phyloP scores from a whole-genome alignment of 225 moss, liverwort and hornwort species.

The Asterella californica region DNA sequence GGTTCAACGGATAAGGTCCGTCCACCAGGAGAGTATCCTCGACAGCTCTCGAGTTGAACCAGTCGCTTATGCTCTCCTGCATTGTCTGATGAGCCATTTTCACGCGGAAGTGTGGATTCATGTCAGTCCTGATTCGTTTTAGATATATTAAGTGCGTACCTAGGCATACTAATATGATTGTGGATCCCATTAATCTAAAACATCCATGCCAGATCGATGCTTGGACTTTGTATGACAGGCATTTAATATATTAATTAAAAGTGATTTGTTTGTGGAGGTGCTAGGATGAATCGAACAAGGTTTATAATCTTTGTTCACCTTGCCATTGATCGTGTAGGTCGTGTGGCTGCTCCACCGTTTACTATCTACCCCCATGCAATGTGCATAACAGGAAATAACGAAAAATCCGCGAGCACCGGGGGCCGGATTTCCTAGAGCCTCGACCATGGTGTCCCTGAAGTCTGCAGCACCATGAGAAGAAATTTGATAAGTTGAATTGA shows the following conservation, averaged over 20 bases:
- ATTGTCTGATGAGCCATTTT: constrained; percentile 7
- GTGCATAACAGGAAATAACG: constrained; percentile 15
- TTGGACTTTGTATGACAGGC: not conserved
- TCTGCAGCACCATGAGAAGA: not conserved
- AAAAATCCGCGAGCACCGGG: not conserved
- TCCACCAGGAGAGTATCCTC: not conserved
- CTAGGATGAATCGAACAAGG: not conserved
- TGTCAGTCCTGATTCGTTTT: not conserved
- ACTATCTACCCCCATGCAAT: constrained; percentile 15
- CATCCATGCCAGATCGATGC: not conserved
- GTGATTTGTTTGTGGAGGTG: not conserved
- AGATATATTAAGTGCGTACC: not conserved
- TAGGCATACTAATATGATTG: not conserved
- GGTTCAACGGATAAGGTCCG: constrained; percentile 13
- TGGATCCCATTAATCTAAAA: no score
- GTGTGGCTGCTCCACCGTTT: constrained; percentile 6
- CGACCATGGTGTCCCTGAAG: not conserved
- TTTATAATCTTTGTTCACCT: not conserved
- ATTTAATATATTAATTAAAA: not conserved
- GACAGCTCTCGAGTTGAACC: not conserved
- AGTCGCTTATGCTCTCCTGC: constrained; percentile 20
- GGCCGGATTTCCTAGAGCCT: not conserved
- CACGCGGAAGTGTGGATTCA: not conserved
- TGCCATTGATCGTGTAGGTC: not conserved
- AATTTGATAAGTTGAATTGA: not conserved